Conservation (phyloP, 768 basidiomycete genomes). For the Pleurotus djamor region DNA sequence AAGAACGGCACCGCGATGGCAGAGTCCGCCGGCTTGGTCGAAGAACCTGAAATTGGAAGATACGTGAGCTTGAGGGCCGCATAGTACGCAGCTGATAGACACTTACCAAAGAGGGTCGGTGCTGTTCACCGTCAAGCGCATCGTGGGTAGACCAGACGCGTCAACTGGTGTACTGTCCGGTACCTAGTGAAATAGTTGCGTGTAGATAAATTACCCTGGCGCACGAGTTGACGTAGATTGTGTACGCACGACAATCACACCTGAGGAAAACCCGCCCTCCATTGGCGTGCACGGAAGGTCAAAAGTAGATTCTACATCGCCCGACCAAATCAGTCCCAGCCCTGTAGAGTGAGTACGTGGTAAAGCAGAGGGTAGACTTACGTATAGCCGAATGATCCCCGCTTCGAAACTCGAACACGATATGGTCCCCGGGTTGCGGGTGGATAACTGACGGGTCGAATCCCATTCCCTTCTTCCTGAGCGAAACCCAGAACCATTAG, state of each 20-base stretch:
- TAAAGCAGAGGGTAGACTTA: too few relatives aligned
- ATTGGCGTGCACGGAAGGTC: slow-evolving; percentile 31
- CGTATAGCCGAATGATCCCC: slow-evolving; percentile 36
- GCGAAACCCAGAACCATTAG: not conserved
- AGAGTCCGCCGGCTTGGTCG: slow-evolving; percentile 36
- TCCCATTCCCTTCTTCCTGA: slow-evolving; percentile 33
- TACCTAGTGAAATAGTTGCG: not conserved
- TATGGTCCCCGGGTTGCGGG: slow-evolving; percentile 29
- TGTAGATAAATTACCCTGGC: not conserved
- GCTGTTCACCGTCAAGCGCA: slow-evolving; percentile 27
- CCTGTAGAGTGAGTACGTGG: too few relatives aligned
- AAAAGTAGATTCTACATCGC: slow-evolving; percentile 29
- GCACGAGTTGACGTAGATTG: not conserved
- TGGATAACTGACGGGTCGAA: slow-evolving; percentile 39
- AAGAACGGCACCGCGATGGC: slow-evolving; percentile 33
- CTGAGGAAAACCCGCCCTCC: slow-evolving; percentile 30
- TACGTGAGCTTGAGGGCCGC: not conserved
- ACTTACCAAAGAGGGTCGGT: slow-evolving; percentile 31
- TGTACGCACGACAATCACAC: slow-evolving; percentile 27
- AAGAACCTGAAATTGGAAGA: slow-evolving; percentile 27
- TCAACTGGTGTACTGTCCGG: slow-evolving; percentile 28
- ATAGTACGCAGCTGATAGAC: not conserved
- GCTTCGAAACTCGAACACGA: slow-evolving; percentile 35
- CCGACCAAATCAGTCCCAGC: too few relatives aligned
- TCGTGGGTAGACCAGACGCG: slow-evolving; percentile 28